Base-by-base conservation (phyloP, 139 green algal species). In the Chlorella sp. region DNA sequence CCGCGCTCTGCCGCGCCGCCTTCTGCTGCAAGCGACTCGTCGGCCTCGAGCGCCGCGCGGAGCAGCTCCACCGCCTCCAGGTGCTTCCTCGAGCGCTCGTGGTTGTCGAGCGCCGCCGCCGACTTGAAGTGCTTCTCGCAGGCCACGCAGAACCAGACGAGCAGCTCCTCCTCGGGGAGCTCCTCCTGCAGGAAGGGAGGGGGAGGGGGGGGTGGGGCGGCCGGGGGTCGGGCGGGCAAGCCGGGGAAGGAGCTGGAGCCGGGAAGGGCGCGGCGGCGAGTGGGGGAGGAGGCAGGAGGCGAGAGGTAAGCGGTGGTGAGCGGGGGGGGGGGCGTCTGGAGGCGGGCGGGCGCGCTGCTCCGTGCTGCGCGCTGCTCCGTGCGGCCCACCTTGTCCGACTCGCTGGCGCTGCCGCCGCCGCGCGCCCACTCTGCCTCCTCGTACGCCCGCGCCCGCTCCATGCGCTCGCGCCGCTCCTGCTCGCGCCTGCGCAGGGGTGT, bases 111-210 rank as follows among this genome's bases (percentile, higher is more conserved):
- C 56, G 94, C 88, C 65, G 91, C 90, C 29, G 88, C 89, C 43
- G 81, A 94, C 75, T 91, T 93, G 83, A 98, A 98, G 19, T 76
- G 72, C 85, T 98, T 98, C 48, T 96, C 89, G 83, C 95, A 98
- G 15, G 91, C 87, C 7, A 95, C 72, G 70, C 95, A 98, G 79
- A 91, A 93, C 55, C 87, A 86, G 61, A 89, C 74, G 72, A 71
- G 70, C 72, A 80, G 75, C 41, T 77, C 76, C 53, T 87, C 83
- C 36, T 77, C 79, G n/a, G 73, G 74, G 38, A 60, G 31, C 36
- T 79, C 79, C 48, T 76, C 62, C 25, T n/a, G n/a, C n/a, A n/a
- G n/a, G n/a, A n/a, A n/a, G n/a, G n/a, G n/a, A n/a, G n/a, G n/a
- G n/a, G n/a, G n/a, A n/a, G n/a, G n/a, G n/a, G n/a, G n/a, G n/a